phyloP scores from a whole-genome alignment of 106 monocot genomes.

The Dendrobium catenatum region DNA sequence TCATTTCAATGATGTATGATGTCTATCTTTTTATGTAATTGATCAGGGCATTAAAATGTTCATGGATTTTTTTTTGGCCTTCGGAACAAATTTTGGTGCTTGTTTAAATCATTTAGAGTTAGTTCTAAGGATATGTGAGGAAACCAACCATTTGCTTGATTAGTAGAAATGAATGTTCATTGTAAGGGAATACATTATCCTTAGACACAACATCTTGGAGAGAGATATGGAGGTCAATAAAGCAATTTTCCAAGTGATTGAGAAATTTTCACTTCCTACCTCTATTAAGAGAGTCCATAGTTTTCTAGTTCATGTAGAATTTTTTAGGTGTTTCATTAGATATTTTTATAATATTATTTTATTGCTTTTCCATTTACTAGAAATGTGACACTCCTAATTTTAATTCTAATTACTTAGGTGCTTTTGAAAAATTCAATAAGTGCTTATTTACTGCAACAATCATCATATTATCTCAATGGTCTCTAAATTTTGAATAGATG shows the following conservation, averaged over 20 bases:
- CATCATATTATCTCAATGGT: too few species aligned
- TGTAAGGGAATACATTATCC: too few species aligned
- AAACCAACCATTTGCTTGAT: too few species aligned
- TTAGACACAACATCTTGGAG: neutral
- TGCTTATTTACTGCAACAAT: too few species aligned
- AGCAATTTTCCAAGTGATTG: neutral
- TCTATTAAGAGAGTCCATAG: too few species aligned
- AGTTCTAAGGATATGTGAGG: too few species aligned
- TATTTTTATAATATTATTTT: neutral
- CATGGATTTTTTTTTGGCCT: neutral
- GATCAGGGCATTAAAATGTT: neutral
- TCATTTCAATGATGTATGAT: neutral
- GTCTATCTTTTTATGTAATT: neutral
- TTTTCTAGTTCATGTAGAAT: neutral
- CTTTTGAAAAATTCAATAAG: too few species aligned
- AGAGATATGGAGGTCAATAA: neutral
- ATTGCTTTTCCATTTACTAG: neutral
- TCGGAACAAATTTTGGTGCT: neutral
- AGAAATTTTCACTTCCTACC: neutral
- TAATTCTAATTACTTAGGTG: too few species aligned
- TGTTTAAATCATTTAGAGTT: neutral
- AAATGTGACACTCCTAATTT: neutral
- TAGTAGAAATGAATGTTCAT: neutral
- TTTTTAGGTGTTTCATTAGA: neutral
- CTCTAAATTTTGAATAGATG: too few species aligned